phyloP scores from a whole-genome alignment of 2,329 filamentous ascomycete genomes.

The Aspergillus oerlinghausenensis region DNA sequence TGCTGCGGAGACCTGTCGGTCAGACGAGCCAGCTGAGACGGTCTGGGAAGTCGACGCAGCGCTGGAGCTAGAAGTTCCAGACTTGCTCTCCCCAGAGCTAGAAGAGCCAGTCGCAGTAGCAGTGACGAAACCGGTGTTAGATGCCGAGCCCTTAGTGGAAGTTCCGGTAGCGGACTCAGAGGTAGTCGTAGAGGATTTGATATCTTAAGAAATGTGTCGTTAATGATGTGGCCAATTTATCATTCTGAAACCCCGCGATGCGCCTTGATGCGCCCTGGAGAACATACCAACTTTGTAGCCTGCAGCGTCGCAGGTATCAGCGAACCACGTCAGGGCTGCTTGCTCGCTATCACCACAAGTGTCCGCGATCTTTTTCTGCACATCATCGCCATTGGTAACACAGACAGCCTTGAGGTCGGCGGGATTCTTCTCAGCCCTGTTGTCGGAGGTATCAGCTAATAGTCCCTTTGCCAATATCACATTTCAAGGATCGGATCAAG shows the following conservation, averaged over 20 bases:
- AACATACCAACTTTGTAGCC: slow-evolving; percentile 39
- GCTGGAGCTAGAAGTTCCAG: slow-evolving; percentile 16
- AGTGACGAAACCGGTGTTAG: slow-evolving; percentile 7
- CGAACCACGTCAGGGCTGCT: slow-evolving; percentile 36
- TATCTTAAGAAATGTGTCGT: slow-evolving; percentile 2
- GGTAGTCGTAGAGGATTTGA: slow-evolving; percentile 9
- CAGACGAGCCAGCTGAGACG: slow-evolving; percentile 23
- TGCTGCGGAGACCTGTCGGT: slow-evolving; percentile 32
- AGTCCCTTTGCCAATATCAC: background rate
- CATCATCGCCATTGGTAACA: slow-evolving; percentile 28
- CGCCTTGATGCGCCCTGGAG: background rate
- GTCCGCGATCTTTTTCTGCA: slow-evolving; percentile 34
- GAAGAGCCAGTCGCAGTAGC: slow-evolving; percentile 13
- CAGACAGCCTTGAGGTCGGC: slow-evolving; percentile 38
- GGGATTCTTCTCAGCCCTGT: slow-evolving; percentile 33
- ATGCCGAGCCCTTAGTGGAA: slow-evolving; percentile 9
- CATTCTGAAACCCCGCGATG: background rate
- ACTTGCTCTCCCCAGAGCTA: slow-evolving; percentile 6
- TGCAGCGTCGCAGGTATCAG: slow-evolving; percentile 34
- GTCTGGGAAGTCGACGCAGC: slow-evolving; percentile 18
- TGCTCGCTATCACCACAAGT: slow-evolving; percentile 31
- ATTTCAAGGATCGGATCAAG: background rate
- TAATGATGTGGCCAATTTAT: slow-evolving; percentile 2
- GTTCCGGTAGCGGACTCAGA: slow-evolving; percentile 22
- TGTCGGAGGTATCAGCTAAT: slow-evolving; percentile 17